Percentiles rank a stretch among this genome's conserved stretches.
Conservation (phyloP, 1,139 yeast species). For the Zygoascus meyerae region DNA sequence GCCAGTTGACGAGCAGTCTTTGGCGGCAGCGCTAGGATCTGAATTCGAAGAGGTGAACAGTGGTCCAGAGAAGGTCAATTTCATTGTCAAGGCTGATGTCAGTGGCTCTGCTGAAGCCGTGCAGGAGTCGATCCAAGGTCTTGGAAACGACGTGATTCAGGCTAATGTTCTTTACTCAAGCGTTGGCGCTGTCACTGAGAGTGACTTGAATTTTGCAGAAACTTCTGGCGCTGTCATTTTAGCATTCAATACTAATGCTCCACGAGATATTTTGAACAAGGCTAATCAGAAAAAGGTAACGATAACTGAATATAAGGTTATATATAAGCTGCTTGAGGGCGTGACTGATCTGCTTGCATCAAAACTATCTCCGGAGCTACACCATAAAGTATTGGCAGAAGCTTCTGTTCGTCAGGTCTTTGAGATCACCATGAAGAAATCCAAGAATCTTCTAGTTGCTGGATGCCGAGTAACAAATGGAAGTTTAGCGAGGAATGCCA, state of each 20-base stretch:
- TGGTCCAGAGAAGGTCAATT: conserved; percentile 36
- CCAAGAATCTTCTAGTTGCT: conserved; percentile 58
- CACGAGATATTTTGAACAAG: conserved; percentile 55
- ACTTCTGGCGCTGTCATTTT: conserved; percentile 67
- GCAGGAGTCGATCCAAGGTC: conserved; percentile 65
- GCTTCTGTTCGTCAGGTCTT: conserved; percentile 69
- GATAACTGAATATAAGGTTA: conserved; percentile 66
- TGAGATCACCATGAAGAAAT: conserved; percentile 49
- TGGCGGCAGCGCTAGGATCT: conserved; percentile 24
- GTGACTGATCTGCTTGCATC: conserved; percentile 63
- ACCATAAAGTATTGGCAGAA: conserved; percentile 62
- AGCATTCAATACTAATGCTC: conserved; percentile 69
- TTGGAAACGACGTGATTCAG: conserved; percentile 82
- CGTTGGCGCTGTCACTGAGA: conserved; percentile 82
- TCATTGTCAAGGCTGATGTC: conserved; percentile 84
- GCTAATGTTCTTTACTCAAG: conserved; percentile 63
- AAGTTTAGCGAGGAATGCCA: conserved; percentile 50
- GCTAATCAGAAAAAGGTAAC: conserved; percentile 59
- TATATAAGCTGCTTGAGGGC: conserved; percentile 81
- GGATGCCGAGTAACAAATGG: conserved; percentile 87
- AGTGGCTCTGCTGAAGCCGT: conserved; percentile 64
- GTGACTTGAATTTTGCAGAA: conserved; percentile 76
- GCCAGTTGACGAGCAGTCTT: conserved; percentile 31
- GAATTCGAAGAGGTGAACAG: conserved; percentile 24
- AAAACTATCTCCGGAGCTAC: conserved; percentile 60